Conservation (phyloP, 352 stramenopile genomes). For the Peronospora tabacina region DNA sequence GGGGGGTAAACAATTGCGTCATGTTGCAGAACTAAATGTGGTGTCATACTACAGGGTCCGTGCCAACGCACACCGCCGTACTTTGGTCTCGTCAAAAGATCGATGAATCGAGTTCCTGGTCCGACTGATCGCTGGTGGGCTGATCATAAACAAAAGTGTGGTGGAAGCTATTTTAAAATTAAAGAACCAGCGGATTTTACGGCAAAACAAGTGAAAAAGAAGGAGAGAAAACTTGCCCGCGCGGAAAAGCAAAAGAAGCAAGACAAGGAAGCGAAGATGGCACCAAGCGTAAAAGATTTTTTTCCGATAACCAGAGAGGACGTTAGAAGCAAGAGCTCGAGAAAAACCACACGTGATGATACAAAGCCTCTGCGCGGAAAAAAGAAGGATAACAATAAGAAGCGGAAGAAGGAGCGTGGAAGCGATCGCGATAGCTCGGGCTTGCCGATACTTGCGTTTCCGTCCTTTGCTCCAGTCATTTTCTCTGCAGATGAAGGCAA, state of each 20-base stretch:
- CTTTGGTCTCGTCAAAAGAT: constrained; percentile 79
- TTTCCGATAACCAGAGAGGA: constrained; percentile 16
- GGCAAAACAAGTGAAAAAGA: constrained; percentile 51
- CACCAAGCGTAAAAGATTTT: constrained; percentile 26
- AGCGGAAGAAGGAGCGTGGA: constrained; percentile 11
- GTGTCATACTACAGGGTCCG: constrained; percentile 33
- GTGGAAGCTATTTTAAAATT: constrained; percentile 64
- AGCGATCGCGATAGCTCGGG: constrained; percentile 1
- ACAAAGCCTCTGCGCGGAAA: constrained; percentile 8
- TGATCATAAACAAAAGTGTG: constrained; percentile 58
- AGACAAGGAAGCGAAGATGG: constrained; percentile 15
- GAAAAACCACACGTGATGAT: constrained; percentile 3
- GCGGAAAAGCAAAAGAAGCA: constrained; percentile 25
- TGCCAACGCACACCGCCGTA: constrained; percentile 56
- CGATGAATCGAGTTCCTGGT: constrained; percentile 81
- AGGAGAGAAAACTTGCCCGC: constrained; percentile 22
- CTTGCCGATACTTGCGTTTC: not conserved
- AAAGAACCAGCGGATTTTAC: constrained; percentile 58
- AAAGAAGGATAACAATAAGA: constrained; percentile 25
- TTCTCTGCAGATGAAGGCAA: constrained; percentile 30
- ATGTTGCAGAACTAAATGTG: not conserved
- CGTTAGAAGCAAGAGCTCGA: not conserved
- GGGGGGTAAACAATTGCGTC: not conserved
- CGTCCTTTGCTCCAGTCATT: constrained; percentile 21
- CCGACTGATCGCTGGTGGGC: constrained; percentile 67